Base-by-base conservation (phyloP, 176 grass and related monocot genomes). In the Triticum monococcum region DNA sequence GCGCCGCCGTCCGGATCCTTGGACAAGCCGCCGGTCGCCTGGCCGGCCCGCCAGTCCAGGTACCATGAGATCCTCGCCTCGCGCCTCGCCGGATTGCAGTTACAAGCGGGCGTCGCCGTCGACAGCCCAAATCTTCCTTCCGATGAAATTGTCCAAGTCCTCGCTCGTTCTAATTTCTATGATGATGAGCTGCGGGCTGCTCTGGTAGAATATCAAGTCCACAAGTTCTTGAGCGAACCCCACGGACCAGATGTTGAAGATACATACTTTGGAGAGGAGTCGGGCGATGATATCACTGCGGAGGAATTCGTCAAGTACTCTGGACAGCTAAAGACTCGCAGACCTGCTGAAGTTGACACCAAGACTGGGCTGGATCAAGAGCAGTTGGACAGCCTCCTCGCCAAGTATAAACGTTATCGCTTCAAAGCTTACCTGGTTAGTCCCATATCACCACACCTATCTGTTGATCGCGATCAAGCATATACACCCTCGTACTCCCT, bases 371-470 rank as follows among this genome's bases (percentile, higher is more conserved):
- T 72, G 22, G 20, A 43, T 12, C 10, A 72, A 12, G 22, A 72
- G 37, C 22, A 43, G 37, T 7, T 12, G 22, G n/a, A 43, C 5
- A 5, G 12, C 10, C 5, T 43, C 37, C 37, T 36, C 33, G 35
- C 35, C 35, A 46, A 25, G 71, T n/a, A 26, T 26, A 40, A 12
- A 26, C 71, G 23, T 23, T 46, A 46, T 46, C 71, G 38, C 38
- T 45, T 73, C 71, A 73, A 45, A 46, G 71, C 38, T 46, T 12
- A 3, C 71, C 22, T 73, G 71, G 71, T 73, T 73, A 73, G 71
- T 23, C 37, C 13, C 48, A 52, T 52, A 20, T 66, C 68, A n/a
- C 2, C 24, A 22, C 71, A 45, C 38, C 38, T 73, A 73, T 43
- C 10, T 73, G 22, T 73, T 38, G 41, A 24, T 13, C 14, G 48